Evolutionary conservation across 2,329 filamentous ascomycete species (phyloP).

Genomic region (Aspergillus sp.): DNA sequence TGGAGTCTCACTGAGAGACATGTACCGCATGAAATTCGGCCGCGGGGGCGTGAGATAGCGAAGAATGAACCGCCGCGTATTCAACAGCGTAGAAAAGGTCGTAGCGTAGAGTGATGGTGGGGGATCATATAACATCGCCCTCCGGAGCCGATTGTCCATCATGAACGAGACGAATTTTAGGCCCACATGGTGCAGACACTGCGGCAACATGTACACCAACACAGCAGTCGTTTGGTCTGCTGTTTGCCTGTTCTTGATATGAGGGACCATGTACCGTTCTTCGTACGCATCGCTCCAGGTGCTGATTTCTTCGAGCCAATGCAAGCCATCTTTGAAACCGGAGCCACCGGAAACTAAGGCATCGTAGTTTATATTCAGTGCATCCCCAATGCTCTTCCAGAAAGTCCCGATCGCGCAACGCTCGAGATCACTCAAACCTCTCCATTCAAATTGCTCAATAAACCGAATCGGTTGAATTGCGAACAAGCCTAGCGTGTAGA

Average conservation of each 20-base stretch:
- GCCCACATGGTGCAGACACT: conserved; percentile 40
- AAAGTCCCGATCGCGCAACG: conserved; percentile 59
- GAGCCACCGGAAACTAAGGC: conserved; percentile 35
- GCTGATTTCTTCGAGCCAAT: conserved; percentile 47
- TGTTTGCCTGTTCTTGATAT: conserved; percentile 43
- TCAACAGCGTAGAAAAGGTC: conserved; percentile 45
- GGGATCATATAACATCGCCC: conserved; percentile 52
- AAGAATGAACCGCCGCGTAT: conserved; percentile 49
- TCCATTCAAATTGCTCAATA: conserved; percentile 63
- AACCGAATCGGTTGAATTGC: conserved; percentile 60
- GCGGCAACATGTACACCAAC: conserved; percentile 51
- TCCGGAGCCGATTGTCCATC: conserved; percentile 58
- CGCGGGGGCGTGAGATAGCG: conserved; percentile 58
- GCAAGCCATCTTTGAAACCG: conserved; percentile 45
- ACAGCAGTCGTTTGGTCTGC: conserved; percentile 57
- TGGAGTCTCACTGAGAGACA: conserved; percentile 38
- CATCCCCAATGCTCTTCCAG: conserved; percentile 66
- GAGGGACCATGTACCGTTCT: conserved; percentile 50
- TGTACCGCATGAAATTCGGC: conserved; percentile 32
- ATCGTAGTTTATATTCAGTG: conserved; percentile 56
- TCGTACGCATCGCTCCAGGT: conserved; percentile 55
- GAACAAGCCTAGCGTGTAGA: conserved; percentile 61
- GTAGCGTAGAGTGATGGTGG: conserved; percentile 26
- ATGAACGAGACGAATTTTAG: conserved; percentile 50
- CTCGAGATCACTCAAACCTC: conserved; percentile 60